Percentiles rank a stretch among this genome's conserved stretches.
Evolutionary conservation across 768 basidiomycete species (phyloP).

Genomic region (Lyophyllum atratum): DNA sequence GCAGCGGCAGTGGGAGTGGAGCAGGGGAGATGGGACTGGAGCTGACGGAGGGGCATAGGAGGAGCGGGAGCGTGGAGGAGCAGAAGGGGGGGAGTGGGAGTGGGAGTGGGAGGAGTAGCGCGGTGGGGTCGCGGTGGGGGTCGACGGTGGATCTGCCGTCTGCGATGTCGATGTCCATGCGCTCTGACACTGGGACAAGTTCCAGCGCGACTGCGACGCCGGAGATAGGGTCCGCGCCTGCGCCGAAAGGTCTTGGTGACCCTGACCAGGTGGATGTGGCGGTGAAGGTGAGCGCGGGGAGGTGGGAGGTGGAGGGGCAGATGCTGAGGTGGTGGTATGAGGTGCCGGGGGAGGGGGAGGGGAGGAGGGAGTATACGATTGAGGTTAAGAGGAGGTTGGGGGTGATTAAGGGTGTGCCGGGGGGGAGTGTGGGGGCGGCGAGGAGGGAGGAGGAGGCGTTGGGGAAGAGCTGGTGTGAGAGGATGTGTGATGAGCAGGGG

Average conservation of each 20-base stretch:
- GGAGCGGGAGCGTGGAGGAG: conserved; percentile 17
- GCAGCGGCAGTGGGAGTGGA: not conserved
- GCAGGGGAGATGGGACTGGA: not conserved
- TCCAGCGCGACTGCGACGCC: conserved; percentile 12
- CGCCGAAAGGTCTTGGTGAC: not conserved
- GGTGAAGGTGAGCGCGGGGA: conserved; percentile 44
- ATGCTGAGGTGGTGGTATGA: conserved; percentile 57
- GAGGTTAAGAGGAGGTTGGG: conserved; percentile 35
- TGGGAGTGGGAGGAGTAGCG: conserved; percentile 14
- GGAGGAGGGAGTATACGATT: conserved; percentile 36
- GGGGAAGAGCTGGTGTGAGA: conserved; percentile 21
- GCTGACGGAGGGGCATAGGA: conserved; percentile 11
- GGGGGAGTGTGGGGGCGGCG: not conserved
- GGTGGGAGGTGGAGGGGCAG: conserved; percentile 49
- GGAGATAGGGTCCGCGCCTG: conserved; percentile 13
- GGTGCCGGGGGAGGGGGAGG: conserved; percentile 35
- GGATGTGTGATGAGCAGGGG: conserved; percentile 20
- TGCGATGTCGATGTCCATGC: conserved; percentile 1
- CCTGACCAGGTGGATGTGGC: conserved; percentile 43
- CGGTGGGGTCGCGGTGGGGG: conserved; percentile 15
- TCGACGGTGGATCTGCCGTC: conserved; percentile 14
- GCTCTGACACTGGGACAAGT: conserved; percentile 1
- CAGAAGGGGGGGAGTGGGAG: conserved; percentile 10
- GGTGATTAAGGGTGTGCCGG: conserved; percentile 22
- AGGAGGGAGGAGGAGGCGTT: conserved; percentile 1